Conservation (phyloP, 2,329 filamentous ascomycete species). For the Colletotrichum lindemuthianum region DNA sequence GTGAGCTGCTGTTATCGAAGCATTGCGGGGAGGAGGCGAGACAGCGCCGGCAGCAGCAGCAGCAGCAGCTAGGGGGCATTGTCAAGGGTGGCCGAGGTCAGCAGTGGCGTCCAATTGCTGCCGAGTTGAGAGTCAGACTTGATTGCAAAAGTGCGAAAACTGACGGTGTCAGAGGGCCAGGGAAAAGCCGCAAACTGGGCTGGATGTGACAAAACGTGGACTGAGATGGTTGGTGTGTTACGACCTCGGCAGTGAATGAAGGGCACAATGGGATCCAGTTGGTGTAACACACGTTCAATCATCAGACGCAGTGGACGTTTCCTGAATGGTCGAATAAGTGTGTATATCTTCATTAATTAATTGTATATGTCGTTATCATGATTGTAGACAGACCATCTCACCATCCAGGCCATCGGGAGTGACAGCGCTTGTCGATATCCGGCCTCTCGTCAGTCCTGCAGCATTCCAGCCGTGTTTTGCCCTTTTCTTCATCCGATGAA, state of each 20-base stretch:
- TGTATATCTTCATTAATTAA: conserved; percentile 5
- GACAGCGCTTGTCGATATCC: conserved; percentile 1
- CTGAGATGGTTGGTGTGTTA: conserved; percentile 3
- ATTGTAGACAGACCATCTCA: background rate
- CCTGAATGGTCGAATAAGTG: too few species aligned
- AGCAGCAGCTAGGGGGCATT: too few species aligned
- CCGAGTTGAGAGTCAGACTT: background rate
- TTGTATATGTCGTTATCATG: background rate
- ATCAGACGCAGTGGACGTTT: too few species aligned
- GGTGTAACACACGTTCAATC: too few species aligned
- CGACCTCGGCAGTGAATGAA: background rate
- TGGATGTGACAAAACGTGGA: conserved; percentile 10
- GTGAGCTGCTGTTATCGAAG: background rate
- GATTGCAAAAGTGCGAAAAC: conserved; percentile 16
- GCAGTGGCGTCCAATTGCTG: conserved; percentile 17
- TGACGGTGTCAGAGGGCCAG: background rate
- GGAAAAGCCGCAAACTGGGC: conserved; percentile 1
- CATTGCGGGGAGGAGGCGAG: conserved; percentile 4
- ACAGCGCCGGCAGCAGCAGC: conserved; percentile 7
- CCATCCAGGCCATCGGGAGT: background rate
- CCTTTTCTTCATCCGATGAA: conserved; percentile 18
- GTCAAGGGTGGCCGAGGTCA: conserved; percentile 11
- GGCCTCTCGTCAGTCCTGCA: conserved; percentile 17
- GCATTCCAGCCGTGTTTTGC: background rate
- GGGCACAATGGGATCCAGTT: background rate